Percentiles rank a stretch among this genome's conserved stretches.
Conservation (phyloP, 1,284 basidiomycete genomes). For the Heliocybe sulcata region DNA sequence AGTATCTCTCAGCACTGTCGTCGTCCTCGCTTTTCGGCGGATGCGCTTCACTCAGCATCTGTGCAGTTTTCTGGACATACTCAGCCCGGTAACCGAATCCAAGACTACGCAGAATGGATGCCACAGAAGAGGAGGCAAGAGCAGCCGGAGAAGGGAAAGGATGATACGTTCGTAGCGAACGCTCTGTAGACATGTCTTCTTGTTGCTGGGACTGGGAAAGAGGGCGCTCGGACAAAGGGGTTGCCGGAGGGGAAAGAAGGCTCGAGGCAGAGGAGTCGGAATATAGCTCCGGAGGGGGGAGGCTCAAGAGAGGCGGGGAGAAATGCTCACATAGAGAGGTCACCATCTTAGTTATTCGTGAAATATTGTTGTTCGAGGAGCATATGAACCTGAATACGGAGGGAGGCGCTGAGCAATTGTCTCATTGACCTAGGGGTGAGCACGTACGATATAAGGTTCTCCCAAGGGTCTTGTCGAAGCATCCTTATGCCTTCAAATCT, state of each 20-base stretch:
- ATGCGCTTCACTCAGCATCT: constrained; percentile 64
- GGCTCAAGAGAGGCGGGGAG: constrained; percentile 54
- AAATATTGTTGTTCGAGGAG: constrained; percentile 96
- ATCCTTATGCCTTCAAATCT: constrained; percentile 69
- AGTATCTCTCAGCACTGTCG: constrained; percentile 54
- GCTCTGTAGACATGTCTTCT: constrained; percentile 10
- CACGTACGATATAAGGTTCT: constrained; percentile 85
- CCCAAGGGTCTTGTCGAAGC: constrained; percentile 93
- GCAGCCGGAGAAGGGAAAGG: constrained; percentile 79
- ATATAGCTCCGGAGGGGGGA: constrained; percentile 29
- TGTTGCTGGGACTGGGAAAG: background rate
- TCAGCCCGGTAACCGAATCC: constrained; percentile 96
- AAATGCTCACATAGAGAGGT: constrained; percentile 67
- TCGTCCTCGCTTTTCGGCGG: constrained; percentile 18
- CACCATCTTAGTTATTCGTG: constrained; percentile 87
- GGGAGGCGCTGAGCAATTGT: background rate
- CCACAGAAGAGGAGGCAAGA: constrained; percentile 58
- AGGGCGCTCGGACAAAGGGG: background rate
- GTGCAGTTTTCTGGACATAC: constrained; percentile 82
- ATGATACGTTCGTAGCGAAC: constrained; percentile 47
- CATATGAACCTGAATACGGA: constrained; percentile 84
- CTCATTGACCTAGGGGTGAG: background rate
- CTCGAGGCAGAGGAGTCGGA: constrained; percentile 9
- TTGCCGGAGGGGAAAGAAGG: background rate
- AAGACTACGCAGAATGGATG: constrained; percentile 65